Conservation (phyloP, 2,329 filamentous ascomycete genomes). For the Trichophyton rubrum region DNA sequence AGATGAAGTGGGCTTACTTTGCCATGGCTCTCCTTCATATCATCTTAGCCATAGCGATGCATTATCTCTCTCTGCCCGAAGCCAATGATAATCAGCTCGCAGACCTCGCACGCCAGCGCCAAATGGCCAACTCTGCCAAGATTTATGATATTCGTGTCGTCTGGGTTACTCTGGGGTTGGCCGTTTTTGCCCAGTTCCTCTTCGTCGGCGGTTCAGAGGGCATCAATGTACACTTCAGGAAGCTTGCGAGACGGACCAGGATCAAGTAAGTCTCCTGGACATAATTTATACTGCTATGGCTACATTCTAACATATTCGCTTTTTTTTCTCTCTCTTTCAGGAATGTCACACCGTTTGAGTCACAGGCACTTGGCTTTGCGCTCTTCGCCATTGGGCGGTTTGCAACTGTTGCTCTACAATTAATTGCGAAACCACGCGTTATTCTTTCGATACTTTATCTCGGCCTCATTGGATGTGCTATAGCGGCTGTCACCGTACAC, state of each 20-base stretch:
- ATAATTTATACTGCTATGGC: not conserved
- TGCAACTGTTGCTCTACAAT: constrained; percentile 40
- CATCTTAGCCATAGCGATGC: constrained; percentile 46
- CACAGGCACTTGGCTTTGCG: constrained; percentile 43
- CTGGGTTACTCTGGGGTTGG: constrained; percentile 45
- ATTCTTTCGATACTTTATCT: constrained; percentile 43
- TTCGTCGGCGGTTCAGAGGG: constrained; percentile 51
- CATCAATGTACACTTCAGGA: constrained; percentile 37
- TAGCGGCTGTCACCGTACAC: constrained; percentile 39
- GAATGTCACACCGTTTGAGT: constrained; percentile 24
- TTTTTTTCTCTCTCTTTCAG: constrained; percentile 12
- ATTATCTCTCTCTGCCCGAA: constrained; percentile 50
- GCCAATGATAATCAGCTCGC: constrained; percentile 49
- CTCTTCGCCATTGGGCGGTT: constrained; percentile 49
- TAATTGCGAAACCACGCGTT: constrained; percentile 46
- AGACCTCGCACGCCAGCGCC: constrained; percentile 40
- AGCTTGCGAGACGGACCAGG: constrained; percentile 32
- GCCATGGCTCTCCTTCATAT: constrained; percentile 51
- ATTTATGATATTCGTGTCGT: constrained; percentile 38
- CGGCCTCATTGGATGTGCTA: constrained; percentile 41
- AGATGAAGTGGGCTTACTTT: constrained; percentile 54
- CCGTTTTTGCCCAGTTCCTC: constrained; percentile 44
- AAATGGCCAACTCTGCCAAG: constrained; percentile 37
- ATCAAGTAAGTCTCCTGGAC: constrained; percentile 17
- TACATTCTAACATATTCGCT: constrained; percentile 9